These are phyloP conservation scores for Penicillium sclerotiorum DNA, from an alignment of 2,329 filamentous ascomycete species.

Conservation along the genomic window DNA sequence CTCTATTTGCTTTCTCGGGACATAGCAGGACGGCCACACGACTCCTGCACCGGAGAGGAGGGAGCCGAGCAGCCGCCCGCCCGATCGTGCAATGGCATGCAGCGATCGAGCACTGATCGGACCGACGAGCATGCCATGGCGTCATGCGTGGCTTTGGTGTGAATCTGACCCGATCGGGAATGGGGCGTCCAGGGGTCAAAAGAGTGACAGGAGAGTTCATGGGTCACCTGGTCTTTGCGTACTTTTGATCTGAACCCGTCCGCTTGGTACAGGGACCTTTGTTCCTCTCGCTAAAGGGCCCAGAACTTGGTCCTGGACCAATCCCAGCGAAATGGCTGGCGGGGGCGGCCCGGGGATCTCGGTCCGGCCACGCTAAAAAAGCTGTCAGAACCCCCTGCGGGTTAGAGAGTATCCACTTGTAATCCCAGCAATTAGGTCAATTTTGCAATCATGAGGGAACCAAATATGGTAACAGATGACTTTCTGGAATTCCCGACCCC, in stretches of 20 bases:
- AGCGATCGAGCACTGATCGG: conserved; percentile 23
- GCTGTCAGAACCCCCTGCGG: conserved; percentile 20
- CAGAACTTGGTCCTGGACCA: background rate
- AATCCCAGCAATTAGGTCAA: conserved; percentile 19
- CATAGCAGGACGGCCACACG: conserved; percentile 5
- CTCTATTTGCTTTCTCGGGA: conserved; percentile 28
- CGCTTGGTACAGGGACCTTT: background rate
- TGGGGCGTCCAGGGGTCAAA: background rate
- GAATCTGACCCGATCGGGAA: background rate
- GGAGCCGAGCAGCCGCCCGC: conserved; percentile 7
- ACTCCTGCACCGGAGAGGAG: conserved; percentile 12
- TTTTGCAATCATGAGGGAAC: conserved; percentile 23
- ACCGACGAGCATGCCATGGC: conserved; percentile 1
- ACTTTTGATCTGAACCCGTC: background rate
- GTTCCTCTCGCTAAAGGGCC: background rate
- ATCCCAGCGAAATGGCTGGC: background rate
- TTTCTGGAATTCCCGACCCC: no score
- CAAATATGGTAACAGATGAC: no score
- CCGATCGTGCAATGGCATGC: conserved; percentile 27
- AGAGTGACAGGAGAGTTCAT: conserved; percentile 4
- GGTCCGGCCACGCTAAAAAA: conserved; percentile 22
- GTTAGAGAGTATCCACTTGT: conserved; percentile 2
- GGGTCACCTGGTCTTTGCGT: background rate
- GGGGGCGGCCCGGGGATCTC: conserved; percentile 22
- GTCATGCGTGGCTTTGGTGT: conserved; percentile 12